A percentile compares a stretch with the other conserved stretches of the same genome.
Evolutionary conservation across 2,329 filamentous ascomycete species (phyloP).

Genomic region (Ophiocordyceps robertsii): DNA sequence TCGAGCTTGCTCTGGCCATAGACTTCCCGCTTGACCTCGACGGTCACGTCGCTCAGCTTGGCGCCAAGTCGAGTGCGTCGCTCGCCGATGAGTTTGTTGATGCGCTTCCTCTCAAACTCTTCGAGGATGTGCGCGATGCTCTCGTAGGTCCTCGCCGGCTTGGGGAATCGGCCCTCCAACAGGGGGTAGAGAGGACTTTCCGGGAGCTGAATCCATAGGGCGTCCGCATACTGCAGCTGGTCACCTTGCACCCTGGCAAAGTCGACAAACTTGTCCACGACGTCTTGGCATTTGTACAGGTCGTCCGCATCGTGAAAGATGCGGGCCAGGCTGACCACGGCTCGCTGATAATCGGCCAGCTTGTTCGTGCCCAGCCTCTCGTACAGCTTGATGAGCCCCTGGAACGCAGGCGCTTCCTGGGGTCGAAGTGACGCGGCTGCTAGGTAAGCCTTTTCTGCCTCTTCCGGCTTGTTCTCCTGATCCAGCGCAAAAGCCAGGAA

Average conservation of each 20-base stretch:
- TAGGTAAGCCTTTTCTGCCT: constrained; percentile 65
- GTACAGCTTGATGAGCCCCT: constrained; percentile 76
- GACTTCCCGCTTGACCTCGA: constrained; percentile 79
- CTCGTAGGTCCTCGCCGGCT: constrained; percentile 69
- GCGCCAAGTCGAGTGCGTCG: constrained; percentile 79
- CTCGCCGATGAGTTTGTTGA: constrained; percentile 83
- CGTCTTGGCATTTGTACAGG: constrained; percentile 48
- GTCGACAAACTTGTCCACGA: constrained; percentile 67
- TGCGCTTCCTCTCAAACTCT: constrained; percentile 71
- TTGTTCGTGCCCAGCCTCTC: constrained; percentile 61
- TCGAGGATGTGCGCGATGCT: constrained; percentile 75
- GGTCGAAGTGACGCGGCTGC: constrained; percentile 59
- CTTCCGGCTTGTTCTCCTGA: constrained; percentile 56
- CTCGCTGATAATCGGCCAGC: constrained; percentile 60
- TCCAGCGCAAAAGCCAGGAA: constrained; percentile 79
- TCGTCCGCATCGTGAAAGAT: constrained; percentile 58
- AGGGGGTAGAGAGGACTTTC: constrained; percentile 67
- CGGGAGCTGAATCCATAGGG: constrained; percentile 65
- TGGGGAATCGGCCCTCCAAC: constrained; percentile 71
- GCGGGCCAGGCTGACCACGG: constrained; percentile 58
- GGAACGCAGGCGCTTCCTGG: constrained; percentile 74
- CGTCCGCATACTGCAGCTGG: constrained; percentile 58
- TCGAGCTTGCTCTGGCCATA: constrained; percentile 66
- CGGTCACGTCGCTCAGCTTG: constrained; percentile 66
- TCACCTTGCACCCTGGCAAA: constrained; percentile 63